These are phyloP conservation scores for Termitomyces sp. DNA, from an alignment of 768 basidiomycete species.

Conservation along the genomic window DNA sequence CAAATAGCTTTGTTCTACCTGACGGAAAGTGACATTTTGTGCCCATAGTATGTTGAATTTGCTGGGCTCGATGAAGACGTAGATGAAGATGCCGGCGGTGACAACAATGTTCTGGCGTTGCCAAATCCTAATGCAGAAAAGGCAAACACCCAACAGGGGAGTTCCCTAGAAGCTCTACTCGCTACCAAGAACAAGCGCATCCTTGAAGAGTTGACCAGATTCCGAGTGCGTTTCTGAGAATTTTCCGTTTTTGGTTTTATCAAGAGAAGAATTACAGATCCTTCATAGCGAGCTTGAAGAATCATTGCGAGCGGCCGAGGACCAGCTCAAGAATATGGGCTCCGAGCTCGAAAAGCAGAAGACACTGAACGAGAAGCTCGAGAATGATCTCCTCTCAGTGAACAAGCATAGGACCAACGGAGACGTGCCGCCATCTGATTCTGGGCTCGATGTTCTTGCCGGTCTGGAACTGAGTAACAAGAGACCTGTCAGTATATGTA, in stretches of 20 bases:
- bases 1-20: conserved; percentile 6
- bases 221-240: conserved; percentile 51
- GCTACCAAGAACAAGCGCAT: conserved; percentile 93
- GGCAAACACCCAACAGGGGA: conserved; percentile 67
- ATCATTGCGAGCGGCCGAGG: conserved; percentile 51
- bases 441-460: conserved; percentile 56
- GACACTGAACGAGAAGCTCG: conserved; percentile 81
- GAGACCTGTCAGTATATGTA: conserved; percentile 33
- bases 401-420: conserved; percentile 50
- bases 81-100: conserved; percentile 44
- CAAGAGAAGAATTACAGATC: conserved; percentile 43
- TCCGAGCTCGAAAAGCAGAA: conserved; percentile 75
- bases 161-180: conserved; percentile 85
- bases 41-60: conserved; percentile 86
- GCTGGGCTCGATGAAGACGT: conserved; percentile 79
- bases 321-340: conserved; percentile 52
- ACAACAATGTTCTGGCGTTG: conserved; percentile 44
- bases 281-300: conserved; percentile 77
- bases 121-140: conserved; percentile 90
- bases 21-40: background rate
- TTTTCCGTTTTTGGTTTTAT: background rate
- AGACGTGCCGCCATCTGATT: conserved; percentile 25
- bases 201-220: conserved; percentile 87
- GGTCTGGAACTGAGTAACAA: conserved; percentile 63
- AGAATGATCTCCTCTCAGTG: conserved; percentile 83